Percentiles rank a stretch among this genome's conserved stretches.
Evolutionary conservation across 768 basidiomycete species (phyloP).

Genomic region (Agaricus subrufescens): DNA sequence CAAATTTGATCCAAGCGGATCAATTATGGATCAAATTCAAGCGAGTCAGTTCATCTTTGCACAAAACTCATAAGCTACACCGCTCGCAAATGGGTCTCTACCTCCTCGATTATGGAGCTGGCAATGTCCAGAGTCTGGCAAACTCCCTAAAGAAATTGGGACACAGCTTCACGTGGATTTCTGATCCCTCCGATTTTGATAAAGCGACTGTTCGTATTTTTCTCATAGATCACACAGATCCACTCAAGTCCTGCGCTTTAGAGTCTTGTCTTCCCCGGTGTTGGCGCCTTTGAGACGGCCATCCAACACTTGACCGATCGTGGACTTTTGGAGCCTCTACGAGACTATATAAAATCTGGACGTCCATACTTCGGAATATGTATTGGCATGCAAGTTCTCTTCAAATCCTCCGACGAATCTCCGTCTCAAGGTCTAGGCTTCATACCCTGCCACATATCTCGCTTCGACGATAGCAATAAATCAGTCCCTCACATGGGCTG

Average conservation of each 20-base stretch:
- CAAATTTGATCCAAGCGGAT: constrained; percentile 3
- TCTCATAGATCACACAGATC: constrained; percentile 6
- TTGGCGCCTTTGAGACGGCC: constrained; percentile 89
- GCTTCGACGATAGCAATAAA: constrained; percentile 70
- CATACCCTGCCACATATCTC: constrained; percentile 76
- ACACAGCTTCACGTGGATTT: constrained; percentile 86
- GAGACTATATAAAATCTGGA: constrained; percentile 79
- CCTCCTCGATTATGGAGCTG: constrained; percentile 95
- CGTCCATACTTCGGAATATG: constrained; percentile 97
- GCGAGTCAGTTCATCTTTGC: constrained; percentile 8
- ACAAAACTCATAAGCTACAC: neutral
- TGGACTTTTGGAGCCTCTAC: constrained; percentile 77
- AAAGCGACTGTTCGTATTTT: constrained; percentile 75
- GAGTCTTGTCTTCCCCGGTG: constrained; percentile 96
- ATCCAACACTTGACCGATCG: constrained; percentile 68
- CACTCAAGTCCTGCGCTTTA: constrained; percentile 26
- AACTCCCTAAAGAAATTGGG: constrained; percentile 86
- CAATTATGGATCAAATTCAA: neutral
- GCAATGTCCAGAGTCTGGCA: constrained; percentile 90
- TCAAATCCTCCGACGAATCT: constrained; percentile 80
- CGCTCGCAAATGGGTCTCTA: constrained; percentile 48
- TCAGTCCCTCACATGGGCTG: constrained; percentile 98
- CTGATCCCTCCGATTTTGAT: constrained; percentile 72
- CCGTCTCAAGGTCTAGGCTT: constrained; percentile 72
- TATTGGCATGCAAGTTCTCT: constrained; percentile 97